A percentile compares a stretch with the other conserved stretches of the same genome.
These are phyloP conservation scores for Symbiodinium natans DNA, from an alignment of 73 alveolate genomes.

Conservation along the genomic window DNA sequence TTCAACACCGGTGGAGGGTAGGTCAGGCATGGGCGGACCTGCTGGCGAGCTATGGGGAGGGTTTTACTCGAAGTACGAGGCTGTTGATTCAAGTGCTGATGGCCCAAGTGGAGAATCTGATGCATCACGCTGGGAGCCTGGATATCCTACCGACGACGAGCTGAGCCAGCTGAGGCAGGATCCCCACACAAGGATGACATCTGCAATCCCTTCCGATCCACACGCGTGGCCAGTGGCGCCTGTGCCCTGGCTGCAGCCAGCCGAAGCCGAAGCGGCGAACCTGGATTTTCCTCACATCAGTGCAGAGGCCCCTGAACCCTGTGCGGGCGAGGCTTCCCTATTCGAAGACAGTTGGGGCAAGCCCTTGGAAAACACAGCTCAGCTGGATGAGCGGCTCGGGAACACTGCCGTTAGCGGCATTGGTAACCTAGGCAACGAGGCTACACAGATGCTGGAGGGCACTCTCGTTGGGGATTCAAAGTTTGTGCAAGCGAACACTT, in stretches of 20 bases:
- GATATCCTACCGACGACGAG: slow-evolving; percentile 10
- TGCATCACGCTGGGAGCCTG: not conserved
- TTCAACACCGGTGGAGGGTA: slow-evolving; percentile 43
- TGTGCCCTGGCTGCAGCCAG: slow-evolving; percentile 80
- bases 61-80: slow-evolving; percentile 63
- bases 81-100: not conserved
- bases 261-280: not conserved
- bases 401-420: not conserved
- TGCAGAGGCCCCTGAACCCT: slow-evolving; percentile 6
- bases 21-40: not conserved
- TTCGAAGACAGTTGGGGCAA: slow-evolving; percentile 87
- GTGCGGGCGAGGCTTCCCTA: slow-evolving; percentile 36
- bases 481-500: slow-evolving; percentile 33
- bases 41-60: slow-evolving; percentile 24
- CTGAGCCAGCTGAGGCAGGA: not conserved
- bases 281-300: not conserved
- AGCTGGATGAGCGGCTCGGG: not conserved
- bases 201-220: not conserved
- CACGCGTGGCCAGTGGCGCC: slow-evolving; percentile 86
- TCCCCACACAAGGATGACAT: not conserved
- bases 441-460: slow-evolving; percentile 12
- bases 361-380: slow-evolving; percentile 57
- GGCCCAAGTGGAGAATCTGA: not conserved
- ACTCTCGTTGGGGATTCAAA: slow-evolving; percentile 75
- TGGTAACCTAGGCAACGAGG: not conserved